Percentiles rank a stretch among this genome's conserved stretches.
Conservation (phyloP, 352 stramenopile species). For the Blastocystis sp. region DNA sequence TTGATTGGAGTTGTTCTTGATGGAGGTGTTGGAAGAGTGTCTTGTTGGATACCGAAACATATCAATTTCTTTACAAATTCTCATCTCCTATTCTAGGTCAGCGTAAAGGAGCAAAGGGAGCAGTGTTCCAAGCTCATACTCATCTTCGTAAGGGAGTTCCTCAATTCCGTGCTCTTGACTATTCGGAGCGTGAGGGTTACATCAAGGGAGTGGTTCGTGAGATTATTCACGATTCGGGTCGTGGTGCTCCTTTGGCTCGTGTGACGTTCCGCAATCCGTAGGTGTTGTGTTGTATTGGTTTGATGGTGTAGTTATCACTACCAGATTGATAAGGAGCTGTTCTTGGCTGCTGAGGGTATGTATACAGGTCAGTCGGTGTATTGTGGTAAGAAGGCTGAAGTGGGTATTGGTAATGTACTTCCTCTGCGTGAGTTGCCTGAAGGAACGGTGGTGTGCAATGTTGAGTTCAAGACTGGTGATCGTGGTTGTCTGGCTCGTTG, state of each 20-base stretch:
- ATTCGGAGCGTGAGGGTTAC: constrained; percentile 88
- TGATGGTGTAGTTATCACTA: too few relatives aligned
- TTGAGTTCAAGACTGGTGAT: constrained; percentile 83
- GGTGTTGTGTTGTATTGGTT: too few relatives aligned
- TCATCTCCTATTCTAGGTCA: constrained; percentile 68
- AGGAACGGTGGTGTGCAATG: too few relatives aligned
- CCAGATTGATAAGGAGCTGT: too few relatives aligned
- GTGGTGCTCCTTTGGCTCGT: constrained; percentile 91
- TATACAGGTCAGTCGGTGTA: too few relatives aligned
- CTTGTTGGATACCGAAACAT: neutral
- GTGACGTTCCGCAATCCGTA: too few relatives aligned
- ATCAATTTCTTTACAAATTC: neutral
- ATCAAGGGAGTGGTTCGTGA: constrained; percentile 95
- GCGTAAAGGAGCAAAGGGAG: constrained; percentile 75
- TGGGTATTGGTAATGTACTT: too few relatives aligned
- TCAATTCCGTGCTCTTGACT: constrained; percentile 81
- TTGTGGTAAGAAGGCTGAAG: too few relatives aligned
- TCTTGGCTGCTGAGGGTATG: too few relatives aligned
- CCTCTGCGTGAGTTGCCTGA: too few relatives aligned
- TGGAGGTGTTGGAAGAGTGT: neutral
- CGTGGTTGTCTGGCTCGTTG: constrained; percentile 86
- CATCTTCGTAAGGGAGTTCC: constrained; percentile 78
- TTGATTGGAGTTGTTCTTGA: too few relatives aligned
- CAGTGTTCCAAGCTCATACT: constrained; percentile 78
- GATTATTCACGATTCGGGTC: constrained; percentile 94